Percentiles rank a stretch among this genome's conserved stretches.
Conservation (phyloP, 805 yeast genomes). For the Isabelozyma pseudorhagii region DNA sequence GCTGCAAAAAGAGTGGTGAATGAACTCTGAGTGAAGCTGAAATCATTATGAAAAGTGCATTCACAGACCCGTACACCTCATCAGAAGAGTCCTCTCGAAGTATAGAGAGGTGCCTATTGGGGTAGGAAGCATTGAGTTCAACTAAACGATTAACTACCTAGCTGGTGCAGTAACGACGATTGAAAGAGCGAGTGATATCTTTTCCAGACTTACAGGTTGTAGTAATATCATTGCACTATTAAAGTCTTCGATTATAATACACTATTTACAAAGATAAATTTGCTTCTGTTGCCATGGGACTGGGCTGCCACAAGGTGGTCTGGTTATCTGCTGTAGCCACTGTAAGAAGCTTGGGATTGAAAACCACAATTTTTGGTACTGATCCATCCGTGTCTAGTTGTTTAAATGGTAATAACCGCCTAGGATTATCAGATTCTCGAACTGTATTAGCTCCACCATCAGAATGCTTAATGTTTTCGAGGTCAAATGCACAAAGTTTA, state of each 20-base stretch:
- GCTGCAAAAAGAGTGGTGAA: not conserved
- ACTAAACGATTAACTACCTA: no score
- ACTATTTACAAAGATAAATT: not conserved
- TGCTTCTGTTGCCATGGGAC: not conserved
- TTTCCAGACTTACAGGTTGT: no score
- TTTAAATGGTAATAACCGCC: slow-evolving; percentile 18
- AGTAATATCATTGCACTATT: no score
- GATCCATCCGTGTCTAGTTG: slow-evolving; percentile 23
- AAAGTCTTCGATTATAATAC: not conserved
- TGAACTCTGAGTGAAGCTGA: no score
- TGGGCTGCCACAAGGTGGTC: slow-evolving; percentile 38
- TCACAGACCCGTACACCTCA: not conserved
- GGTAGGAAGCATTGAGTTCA: no score
- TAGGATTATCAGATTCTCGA: slow-evolving; percentile 14
- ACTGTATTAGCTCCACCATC: slow-evolving; percentile 15
- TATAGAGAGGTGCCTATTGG: no score
- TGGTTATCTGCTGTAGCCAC: slow-evolving; percentile 62
- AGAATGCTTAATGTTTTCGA: slow-evolving; percentile 18
- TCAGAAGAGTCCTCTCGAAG: no score
- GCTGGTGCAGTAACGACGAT: no score
- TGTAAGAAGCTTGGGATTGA: slow-evolving; percentile 59
- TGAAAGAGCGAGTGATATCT: no score
- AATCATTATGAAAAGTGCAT: no score
- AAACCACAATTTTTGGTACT: slow-evolving; percentile 47
- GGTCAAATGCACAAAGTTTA: slow-evolving; percentile 27